Evolutionary conservation across 2,329 filamentous ascomycete species (phyloP).

Genomic region (Acrodontium crateriforme): DNA sequence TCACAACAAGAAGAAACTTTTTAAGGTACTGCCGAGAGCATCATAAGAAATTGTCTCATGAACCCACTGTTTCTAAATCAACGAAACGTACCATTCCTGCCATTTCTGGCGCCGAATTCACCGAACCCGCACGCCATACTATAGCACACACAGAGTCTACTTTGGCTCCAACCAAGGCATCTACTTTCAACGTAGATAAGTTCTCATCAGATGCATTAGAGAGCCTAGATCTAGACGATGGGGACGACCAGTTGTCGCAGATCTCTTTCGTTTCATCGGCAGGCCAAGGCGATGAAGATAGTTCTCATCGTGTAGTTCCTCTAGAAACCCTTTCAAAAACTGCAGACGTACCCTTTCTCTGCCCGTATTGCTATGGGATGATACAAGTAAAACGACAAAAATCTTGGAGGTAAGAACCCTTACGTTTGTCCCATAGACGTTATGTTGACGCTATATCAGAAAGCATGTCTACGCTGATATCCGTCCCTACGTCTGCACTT

Average conservation of each 20-base stretch:
- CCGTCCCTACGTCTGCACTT: slow-evolving; percentile 12
- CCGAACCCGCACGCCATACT: neutral
- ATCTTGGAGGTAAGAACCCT: slow-evolving; percentile 6
- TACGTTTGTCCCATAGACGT: neutral
- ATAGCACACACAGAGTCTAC: neutral
- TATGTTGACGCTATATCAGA: neutral
- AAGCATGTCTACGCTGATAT: slow-evolving; percentile 9
- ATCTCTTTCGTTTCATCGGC: slow-evolving; percentile 8
- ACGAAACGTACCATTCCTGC: too few relatives aligned
- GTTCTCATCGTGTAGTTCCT: neutral
- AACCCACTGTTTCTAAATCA: neutral
- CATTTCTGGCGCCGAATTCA: too few relatives aligned
- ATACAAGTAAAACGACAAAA: slow-evolving; percentile 5
- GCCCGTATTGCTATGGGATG: slow-evolving; percentile 13
- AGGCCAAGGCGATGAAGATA: neutral
- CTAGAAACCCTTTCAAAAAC: slow-evolving; percentile 1
- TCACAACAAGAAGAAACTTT: slow-evolving; percentile 13
- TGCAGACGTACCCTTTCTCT: slow-evolving; percentile 10
- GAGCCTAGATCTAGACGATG: slow-evolving; percentile 5
- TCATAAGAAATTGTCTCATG: slow-evolving; percentile 3
- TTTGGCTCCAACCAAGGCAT: slow-evolving; percentile 9
- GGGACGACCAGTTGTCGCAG: slow-evolving; percentile 8
- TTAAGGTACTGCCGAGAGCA: slow-evolving; percentile 14
- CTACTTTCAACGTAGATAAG: slow-evolving; percentile 6
- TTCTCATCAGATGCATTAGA: slow-evolving; percentile 3